These are phyloP conservation scores for Penicillium robsamsonii DNA, from an alignment of 495 filamentous ascomycete genomes.

Conservation along the genomic window DNA sequence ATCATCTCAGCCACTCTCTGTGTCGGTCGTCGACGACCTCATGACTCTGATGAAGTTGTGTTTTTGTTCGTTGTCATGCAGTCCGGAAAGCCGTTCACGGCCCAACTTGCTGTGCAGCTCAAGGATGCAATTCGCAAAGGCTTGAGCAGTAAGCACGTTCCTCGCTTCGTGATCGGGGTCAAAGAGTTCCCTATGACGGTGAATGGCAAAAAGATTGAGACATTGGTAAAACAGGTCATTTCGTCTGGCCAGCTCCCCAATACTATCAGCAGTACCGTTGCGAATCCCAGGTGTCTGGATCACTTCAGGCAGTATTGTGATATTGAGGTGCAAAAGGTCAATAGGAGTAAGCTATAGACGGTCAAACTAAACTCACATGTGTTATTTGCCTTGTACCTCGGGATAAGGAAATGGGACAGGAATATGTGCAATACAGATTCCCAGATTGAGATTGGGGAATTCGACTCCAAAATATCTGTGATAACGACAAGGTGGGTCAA, in stretches of 20 bases:
- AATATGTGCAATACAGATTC: conserved; percentile 13
- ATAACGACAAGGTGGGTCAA: conserved; percentile 7
- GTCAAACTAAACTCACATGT: too few relatives aligned
- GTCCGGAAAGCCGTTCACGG: conserved; percentile 52
- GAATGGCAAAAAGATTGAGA: conserved; percentile 77
- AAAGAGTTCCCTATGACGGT: conserved; percentile 72
- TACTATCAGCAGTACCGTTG: conserved; percentile 24
- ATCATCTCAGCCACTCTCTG: conserved; percentile 62
- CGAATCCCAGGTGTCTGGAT: conserved; percentile 19
- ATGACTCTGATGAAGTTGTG: conserved; percentile 66
- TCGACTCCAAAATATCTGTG: neutral
- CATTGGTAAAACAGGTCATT: conserved; percentile 73
- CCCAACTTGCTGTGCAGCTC: conserved; percentile 52
- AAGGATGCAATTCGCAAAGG: conserved; percentile 58
- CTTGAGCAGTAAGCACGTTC: conserved; percentile 66
- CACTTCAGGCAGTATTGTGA: conserved; percentile 19
- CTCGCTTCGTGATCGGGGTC: conserved; percentile 69
- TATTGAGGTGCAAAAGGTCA: conserved; percentile 5
- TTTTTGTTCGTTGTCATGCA: conserved; percentile 73
- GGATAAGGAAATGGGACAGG: too few relatives aligned
- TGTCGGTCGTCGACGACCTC: conserved; percentile 62
- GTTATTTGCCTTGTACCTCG: too few relatives aligned
- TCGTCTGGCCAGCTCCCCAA: conserved; percentile 32
- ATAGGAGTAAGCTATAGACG: conserved; percentile 18
- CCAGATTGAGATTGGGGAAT: conserved; percentile 1